A percentile compares a stretch with the other conserved stretches of the same genome.
Conservation (phyloP, 306 rosid genomes). For the Cucurbita moschata region DNA sequence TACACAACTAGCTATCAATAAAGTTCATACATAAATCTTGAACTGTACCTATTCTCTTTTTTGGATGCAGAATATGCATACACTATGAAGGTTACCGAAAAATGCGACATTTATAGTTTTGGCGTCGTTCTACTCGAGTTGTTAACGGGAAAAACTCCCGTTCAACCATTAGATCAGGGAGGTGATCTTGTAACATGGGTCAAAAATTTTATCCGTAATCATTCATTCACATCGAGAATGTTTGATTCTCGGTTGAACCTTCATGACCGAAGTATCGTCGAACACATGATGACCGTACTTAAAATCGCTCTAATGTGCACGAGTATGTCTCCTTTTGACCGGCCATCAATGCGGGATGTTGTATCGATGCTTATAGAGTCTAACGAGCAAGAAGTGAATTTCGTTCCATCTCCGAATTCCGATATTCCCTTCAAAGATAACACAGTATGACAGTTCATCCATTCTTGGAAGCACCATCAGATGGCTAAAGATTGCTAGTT, state of each 20-base stretch:
- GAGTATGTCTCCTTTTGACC: conserved; percentile 41
- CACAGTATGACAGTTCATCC: neutral
- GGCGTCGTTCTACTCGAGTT: conserved; percentile 92
- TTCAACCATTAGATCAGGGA: conserved; percentile 80
- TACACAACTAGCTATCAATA: neutral
- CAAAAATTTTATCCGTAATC: conserved; percentile 34
- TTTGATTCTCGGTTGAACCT: conserved; percentile 65
- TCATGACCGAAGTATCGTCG: conserved; percentile 33
- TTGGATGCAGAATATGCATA: conserved; percentile 77
- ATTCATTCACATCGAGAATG: conserved; percentile 39
- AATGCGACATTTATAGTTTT: conserved; percentile 86
- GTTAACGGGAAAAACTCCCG: conserved; percentile 80
- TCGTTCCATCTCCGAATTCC: conserved; percentile 24
- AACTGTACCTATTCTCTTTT: neutral
- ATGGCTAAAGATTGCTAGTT: conserved; percentile 1
- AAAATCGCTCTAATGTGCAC: conserved; percentile 76
- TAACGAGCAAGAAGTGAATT: conserved; percentile 36
- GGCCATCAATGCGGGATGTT: conserved; percentile 77
- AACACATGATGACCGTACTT: conserved; percentile 70
- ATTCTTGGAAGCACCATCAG: conserved; percentile 1
- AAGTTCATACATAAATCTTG: neutral
- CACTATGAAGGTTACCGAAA: conserved; percentile 93
- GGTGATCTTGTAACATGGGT: conserved; percentile 84
- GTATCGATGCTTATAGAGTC: conserved; percentile 78
- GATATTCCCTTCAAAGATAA: conserved; percentile 35